Evolutionary conservation across 1,284 basidiomycete genomes (phyloP).

Genomic region (Fomitiporia mediterranea): DNA sequence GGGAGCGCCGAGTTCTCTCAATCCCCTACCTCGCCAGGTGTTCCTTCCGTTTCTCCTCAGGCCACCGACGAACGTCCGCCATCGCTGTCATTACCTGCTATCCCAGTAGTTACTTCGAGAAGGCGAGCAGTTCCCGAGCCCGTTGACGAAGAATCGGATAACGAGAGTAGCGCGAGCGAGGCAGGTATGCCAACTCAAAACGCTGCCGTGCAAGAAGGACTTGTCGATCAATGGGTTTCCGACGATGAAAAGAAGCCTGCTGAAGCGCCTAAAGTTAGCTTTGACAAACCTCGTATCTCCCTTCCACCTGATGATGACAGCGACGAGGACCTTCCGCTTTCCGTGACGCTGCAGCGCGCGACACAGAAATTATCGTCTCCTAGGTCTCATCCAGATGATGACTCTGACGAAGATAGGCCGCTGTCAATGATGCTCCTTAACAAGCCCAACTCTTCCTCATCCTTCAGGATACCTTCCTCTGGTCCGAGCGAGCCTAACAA

Average conservation of each 20-base stretch:
- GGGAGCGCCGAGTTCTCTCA: conserved; percentile 7
- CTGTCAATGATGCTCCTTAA: conserved; percentile 50
- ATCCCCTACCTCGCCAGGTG: conserved; percentile 10
- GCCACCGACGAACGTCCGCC: neutral
- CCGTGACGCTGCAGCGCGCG: conserved; percentile 51
- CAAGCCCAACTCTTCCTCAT: conserved; percentile 40
- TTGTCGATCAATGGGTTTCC: conserved; percentile 52
- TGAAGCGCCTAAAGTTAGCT: conserved; percentile 52
- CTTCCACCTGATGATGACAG: conserved; percentile 43
- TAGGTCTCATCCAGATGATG: conserved; percentile 30
- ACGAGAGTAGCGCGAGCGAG: conserved; percentile 45
- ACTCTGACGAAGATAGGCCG: conserved; percentile 73
- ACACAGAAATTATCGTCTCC: conserved; percentile 27
- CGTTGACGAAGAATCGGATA: conserved; percentile 36
- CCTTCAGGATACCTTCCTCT: conserved; percentile 21
- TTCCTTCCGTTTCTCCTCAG: conserved; percentile 4
- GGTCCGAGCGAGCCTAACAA: conserved; percentile 27
- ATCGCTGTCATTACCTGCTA: conserved; percentile 16
- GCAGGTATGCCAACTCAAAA: conserved; percentile 26
- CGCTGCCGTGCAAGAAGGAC: conserved; percentile 26
- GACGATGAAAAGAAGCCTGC: conserved; percentile 53
- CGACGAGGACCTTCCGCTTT: conserved; percentile 74
- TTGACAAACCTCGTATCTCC: conserved; percentile 37
- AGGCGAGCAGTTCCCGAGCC: conserved; percentile 9
- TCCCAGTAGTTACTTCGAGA: conserved; percentile 14